phyloP scores from a whole-genome alignment of 1,284 basidiomycete genomes.

The Cutaneotrichosporon daszewskae region DNA sequence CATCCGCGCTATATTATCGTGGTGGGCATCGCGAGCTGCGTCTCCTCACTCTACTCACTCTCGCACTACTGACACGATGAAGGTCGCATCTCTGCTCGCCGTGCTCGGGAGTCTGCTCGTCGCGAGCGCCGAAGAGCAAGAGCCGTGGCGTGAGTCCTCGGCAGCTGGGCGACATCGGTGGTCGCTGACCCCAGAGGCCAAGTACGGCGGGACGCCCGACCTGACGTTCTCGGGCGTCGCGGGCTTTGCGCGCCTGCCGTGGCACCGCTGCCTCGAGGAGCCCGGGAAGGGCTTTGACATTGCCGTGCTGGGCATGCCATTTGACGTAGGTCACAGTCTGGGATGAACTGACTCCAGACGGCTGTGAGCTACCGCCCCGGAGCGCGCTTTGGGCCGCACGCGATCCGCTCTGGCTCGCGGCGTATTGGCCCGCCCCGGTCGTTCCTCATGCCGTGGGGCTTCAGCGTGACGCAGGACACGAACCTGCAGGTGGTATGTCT shows the following conservation, averaged over 20 bases:
- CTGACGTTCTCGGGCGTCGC: conserved; percentile 42
- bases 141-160: conserved; percentile 12
- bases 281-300: conserved; percentile 47
- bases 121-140: conserved; percentile 1
- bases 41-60: not conserved
- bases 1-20: not conserved
- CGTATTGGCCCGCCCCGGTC: conserved; percentile 12
- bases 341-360: conserved; percentile 10
- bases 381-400: conserved; percentile 45
- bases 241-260: conserved; percentile 44
- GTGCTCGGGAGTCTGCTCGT: not conserved
- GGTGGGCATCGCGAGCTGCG: not conserved
- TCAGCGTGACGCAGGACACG: conserved; percentile 8
- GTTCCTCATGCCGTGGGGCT: conserved; percentile 15
- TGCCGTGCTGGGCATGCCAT: conserved; percentile 43
- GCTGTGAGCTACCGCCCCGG: conserved; percentile 25
- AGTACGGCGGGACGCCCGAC: conserved; percentile 38
- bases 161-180: too few relatives aligned
- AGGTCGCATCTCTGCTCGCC: not conserved
- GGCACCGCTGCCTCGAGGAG: conserved; percentile 36
- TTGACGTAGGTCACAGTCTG: conserved; percentile 29
- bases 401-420: conserved; percentile 24
- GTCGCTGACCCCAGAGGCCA: conserved; percentile 12
- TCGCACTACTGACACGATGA: conserved; percentile 1
- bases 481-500: conserved; percentile 15